These are phyloP conservation scores for Pseudogymnoascus sp. DNA, from an alignment of 2,329 filamentous ascomycete species.

Conservation along the genomic window DNA sequence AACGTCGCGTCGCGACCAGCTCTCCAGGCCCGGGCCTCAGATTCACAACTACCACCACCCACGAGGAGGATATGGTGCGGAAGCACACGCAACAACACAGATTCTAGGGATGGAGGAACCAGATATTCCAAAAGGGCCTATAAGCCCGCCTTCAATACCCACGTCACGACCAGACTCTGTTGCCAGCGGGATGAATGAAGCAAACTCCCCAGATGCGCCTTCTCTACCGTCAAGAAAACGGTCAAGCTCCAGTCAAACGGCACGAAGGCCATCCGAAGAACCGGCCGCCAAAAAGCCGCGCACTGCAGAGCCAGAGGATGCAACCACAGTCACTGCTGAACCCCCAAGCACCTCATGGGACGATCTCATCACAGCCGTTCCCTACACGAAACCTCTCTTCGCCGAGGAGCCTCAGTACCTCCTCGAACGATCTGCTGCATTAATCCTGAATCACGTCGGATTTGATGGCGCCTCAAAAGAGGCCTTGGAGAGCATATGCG, in stretches of 20 bases:
- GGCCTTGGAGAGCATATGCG: slow-evolving; percentile 50
- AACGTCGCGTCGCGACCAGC: slow-evolving; percentile 8
- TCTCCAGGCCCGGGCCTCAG: not conserved
- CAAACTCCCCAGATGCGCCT: not conserved
- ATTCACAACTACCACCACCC: not conserved
- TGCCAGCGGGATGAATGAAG: not conserved
- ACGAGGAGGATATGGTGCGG: not conserved
- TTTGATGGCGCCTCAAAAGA: slow-evolving; percentile 47
- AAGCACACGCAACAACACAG: not conserved
- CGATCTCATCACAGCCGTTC: not conserved
- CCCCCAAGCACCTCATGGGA: not conserved
- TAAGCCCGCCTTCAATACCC: not conserved
- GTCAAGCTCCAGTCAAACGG: not conserved
- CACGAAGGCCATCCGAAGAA: not conserved
- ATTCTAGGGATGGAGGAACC: not conserved
- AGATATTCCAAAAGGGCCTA: not conserved
- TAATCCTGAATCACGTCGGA: slow-evolving; percentile 49
- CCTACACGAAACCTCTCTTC: slow-evolving; percentile 16
- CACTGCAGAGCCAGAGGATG: not conserved
- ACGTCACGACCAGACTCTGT: not conserved
- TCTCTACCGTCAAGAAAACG: slow-evolving; percentile 1
- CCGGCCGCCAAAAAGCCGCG: not conserved
- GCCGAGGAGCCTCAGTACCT: slow-evolving; percentile 24
- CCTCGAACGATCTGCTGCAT: slow-evolving; percentile 46
- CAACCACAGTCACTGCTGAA: not conserved